Evolutionary conservation across 306 rosid genomes (phyloP), one percentile per base, ranked within the genome.

Genomic region (Ochetophila trinervis): DNA sequence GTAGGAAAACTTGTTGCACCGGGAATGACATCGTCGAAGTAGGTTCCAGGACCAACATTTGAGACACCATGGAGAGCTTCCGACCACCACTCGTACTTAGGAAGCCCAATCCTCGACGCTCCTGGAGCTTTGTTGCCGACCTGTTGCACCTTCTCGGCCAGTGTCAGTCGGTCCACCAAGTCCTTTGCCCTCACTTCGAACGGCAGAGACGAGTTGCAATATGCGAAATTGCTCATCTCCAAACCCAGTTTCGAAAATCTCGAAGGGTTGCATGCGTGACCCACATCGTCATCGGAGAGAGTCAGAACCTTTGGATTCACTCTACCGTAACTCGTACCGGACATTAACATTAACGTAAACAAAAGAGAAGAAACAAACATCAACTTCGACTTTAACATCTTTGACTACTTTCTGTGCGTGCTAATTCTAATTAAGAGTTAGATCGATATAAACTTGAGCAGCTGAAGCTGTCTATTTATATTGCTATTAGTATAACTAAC

Each of bases 61-160:
- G 73, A 68, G 11, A 68, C 57, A 45, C 73, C 73, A 20, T 68
- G 73, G 35, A 68, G 73, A 11, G 73, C 73, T 44, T 68, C 73
- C 1, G 73, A 68, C 73, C 73, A 68, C 73, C 73, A 68, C 57
- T 68, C 73, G 24, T 68, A 68, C 34, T 6, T 57, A 0, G 65
- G 57, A 27, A 68, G 57, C 5, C 66, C 66, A 0, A 58, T 10
- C 9, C 73, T 20, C 9, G 56, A 56, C 20, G 58, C 73, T 10
- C 73, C 73, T 2, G 0, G 2, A n/a, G 73, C 59, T 5, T 2
- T 58, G 8, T 69, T 58, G 12, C 66, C 73, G 1, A 69, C 16
- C 22, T 58, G 73, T 57, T 16, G 9, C 65, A 35, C 73, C 45
- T 69, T 58, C 49, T 69, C 73, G 0, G 11, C 36, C 49, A 69